phyloP scores from a whole-genome alignment of 257 asterid species.

The Paraleonurus japonicus region DNA sequence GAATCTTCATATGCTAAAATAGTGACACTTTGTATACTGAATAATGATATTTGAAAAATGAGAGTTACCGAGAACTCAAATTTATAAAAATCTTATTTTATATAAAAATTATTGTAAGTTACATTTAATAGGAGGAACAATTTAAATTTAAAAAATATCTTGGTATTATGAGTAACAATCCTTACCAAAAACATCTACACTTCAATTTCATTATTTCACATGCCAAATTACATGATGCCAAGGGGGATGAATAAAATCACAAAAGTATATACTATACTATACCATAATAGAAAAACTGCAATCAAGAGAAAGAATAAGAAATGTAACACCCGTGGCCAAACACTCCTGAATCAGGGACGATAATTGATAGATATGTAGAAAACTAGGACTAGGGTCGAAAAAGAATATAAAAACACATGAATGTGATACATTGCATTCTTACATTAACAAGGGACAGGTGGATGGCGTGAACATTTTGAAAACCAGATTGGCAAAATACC shows the following conservation, averaged over 20 bases:
- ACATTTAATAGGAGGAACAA: not conserved
- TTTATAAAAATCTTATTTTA: too few relatives aligned
- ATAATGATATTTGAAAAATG: too few relatives aligned
- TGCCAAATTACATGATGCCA: not conserved
- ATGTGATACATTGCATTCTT: conserved; percentile 18
- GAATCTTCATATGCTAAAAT: too few relatives aligned
- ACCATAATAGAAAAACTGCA: not conserved
- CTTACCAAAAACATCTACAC: not conserved
- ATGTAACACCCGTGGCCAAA: conserved; percentile 19
- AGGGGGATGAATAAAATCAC: not conserved
- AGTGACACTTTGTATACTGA: too few relatives aligned
- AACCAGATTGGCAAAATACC: conserved; percentile 20
- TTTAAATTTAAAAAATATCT: not conserved
- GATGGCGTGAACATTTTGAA: conserved; percentile 57
- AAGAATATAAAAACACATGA: not conserved
- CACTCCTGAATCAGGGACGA: not conserved
- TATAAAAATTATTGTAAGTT: too few relatives aligned
- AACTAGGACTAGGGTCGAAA: not conserved
- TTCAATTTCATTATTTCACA: not conserved
- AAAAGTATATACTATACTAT: not conserved
- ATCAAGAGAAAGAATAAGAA: conserved; percentile 8
- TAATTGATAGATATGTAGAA: not conserved
- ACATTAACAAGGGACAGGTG: conserved; percentile 49
- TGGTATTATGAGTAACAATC: not conserved
- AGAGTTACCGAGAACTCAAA: too few relatives aligned